A percentile compares a stretch with the other conserved stretches of the same genome.
Evolutionary conservation across 1,284 basidiomycete genomes (phyloP).

Genomic region (Cerrena zonata): DNA sequence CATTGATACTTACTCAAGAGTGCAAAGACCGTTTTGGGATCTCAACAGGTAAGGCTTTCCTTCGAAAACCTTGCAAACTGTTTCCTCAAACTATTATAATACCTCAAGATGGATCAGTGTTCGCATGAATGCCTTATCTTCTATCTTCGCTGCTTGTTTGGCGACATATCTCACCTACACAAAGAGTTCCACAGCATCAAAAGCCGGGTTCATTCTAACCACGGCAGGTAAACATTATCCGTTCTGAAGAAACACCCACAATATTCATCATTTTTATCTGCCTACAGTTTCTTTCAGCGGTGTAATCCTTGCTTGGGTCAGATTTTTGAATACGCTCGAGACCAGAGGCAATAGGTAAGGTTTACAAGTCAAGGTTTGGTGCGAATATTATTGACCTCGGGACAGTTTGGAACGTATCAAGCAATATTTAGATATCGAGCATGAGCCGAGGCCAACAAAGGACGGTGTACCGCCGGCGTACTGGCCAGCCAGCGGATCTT

Average conservation of each 20-base stretch:
- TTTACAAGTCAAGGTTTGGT: neutral
- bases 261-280: no score
- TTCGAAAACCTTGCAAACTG: constrained; percentile 11
- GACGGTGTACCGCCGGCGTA: constrained; percentile 53
- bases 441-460: constrained; percentile 52
- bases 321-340: constrained; percentile 39
- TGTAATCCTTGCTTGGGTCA: constrained; percentile 50
- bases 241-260: constrained; percentile 3
- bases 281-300: constrained; percentile 45
- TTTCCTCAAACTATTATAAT: constrained; percentile 30
- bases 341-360: constrained; percentile 49
- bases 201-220: constrained; percentile 46
- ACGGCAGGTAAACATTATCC: constrained; percentile 36
- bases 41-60: constrained; percentile 38
- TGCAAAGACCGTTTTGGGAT: constrained; percentile 42
- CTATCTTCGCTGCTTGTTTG: constrained; percentile 44
- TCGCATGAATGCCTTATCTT: constrained; percentile 42
- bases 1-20: constrained; percentile 40
- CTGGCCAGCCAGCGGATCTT: constrained; percentile 69
- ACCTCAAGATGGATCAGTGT: constrained; percentile 10
- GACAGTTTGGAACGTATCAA: constrained; percentile 71
- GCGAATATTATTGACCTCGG: neutral
- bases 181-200: constrained; percentile 33
- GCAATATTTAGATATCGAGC: constrained; percentile 66
- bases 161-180: constrained; percentile 50